Conservation (phyloP, 495 filamentous ascomycete genomes). For the Parmelia sp. region DNA sequence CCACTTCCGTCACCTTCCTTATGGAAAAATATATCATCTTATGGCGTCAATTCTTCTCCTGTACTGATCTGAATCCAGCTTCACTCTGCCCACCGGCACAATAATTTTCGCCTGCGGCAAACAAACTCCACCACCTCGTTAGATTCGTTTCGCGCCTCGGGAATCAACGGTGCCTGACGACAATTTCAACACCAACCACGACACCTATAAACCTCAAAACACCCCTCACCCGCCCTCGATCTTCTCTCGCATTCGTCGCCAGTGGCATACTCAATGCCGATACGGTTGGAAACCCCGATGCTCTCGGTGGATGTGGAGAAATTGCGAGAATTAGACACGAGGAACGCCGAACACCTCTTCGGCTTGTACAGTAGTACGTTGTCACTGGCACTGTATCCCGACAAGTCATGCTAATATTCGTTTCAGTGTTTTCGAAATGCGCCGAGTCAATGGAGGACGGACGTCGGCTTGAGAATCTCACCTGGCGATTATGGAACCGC, state of each 20-base stretch:
- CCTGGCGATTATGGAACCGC: slow-evolving; percentile 92
- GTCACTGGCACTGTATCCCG: slow-evolving; percentile 4
- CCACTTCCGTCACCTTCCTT: not conserved
- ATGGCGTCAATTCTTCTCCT: not conserved
- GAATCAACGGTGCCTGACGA: not conserved
- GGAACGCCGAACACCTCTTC: slow-evolving; percentile 87
- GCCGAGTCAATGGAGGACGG: slow-evolving; percentile 92
- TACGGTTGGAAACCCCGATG: slow-evolving; percentile 61
- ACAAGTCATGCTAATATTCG: slow-evolving; percentile 13
- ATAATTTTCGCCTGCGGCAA: not conserved
- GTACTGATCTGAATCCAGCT: not conserved
- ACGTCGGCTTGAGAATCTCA: slow-evolving; percentile 85
- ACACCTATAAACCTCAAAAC: no score
- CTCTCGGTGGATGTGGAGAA: slow-evolving; percentile 77
- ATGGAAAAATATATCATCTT: no score
- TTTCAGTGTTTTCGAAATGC: slow-evolving; percentile 85
- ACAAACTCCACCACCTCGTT: not conserved
- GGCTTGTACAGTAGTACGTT: slow-evolving; percentile 96
- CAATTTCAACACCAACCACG: no score
- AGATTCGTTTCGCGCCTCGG: not conserved
- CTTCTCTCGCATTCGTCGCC: not conserved
- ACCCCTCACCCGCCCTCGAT: not conserved
- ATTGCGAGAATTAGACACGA: slow-evolving; percentile 89
- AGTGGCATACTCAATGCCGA: slow-evolving; percentile 43
- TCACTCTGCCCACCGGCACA: not conserved